These are phyloP conservation scores for Pelargonium australe DNA, from an alignment of 441 rosid species.

Conservation along the genomic window DNA sequence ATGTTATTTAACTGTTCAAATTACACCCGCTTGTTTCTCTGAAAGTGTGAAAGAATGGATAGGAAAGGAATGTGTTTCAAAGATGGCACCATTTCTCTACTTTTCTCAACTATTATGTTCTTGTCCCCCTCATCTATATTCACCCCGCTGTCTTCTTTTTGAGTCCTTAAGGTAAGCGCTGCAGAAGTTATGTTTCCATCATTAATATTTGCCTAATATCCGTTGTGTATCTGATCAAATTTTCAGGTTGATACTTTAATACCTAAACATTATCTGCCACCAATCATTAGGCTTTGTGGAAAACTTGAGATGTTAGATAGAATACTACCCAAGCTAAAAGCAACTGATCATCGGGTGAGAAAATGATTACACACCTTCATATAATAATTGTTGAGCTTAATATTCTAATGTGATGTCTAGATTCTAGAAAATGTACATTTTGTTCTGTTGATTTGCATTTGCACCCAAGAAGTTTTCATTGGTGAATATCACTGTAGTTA, in stretches of 20 bases:
- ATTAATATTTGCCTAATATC: background rate
- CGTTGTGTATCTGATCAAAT: background rate
- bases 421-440: slow-evolving; percentile 2
- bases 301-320: slow-evolving; percentile 98
- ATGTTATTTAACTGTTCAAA: slow-evolving; percentile 25
- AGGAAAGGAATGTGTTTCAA: background rate
- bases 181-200: background rate
- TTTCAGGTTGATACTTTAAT: slow-evolving; percentile 61
- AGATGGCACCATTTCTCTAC: background rate
- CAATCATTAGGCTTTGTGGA: slow-evolving; percentile 79
- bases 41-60: slow-evolving; percentile 13
- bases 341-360: slow-evolving; percentile 88
- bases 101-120: slow-evolving; percentile 11
- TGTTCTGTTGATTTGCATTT: background rate
- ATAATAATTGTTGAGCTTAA: slow-evolving; percentile 7
- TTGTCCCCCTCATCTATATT: slow-evolving; percentile 7
- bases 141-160: slow-evolving; percentile 10
- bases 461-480: background rate
- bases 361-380: slow-evolving; percentile 17
- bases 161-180: slow-evolving; percentile 9
- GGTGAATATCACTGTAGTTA: background rate
- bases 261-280: slow-evolving; percentile 80
- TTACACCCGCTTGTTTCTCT: slow-evolving; percentile 16
- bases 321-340: slow-evolving; percentile 82
- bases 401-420: slow-evolving; percentile 2